Base-by-base conservation (phyloP, 495 filamentous ascomycete genomes). In the Aspergillus biplanus region DNA sequence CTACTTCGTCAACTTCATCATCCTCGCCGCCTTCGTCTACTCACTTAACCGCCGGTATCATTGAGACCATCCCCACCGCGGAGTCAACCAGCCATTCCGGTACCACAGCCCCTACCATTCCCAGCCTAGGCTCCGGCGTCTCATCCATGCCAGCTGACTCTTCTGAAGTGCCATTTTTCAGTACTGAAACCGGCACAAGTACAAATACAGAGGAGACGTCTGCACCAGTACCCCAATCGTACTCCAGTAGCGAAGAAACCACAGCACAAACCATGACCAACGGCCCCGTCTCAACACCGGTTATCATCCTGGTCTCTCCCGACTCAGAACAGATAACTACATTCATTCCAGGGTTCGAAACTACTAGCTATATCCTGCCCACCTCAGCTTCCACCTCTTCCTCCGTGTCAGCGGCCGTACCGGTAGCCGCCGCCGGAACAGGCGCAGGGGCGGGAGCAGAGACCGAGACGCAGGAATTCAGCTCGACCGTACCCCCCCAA, bases 61-160 rank as follows among this genome's bases (percentile, higher is more conserved):
- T 50, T 27, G 47, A 50, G 47, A 50, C 47, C 21, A n/a, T 50
- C 47, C 47, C 47, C 16, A 4, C n/a, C 47, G 47, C 47, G 27
- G 7, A 50, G 9, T 9, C 47, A 6, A 50, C n/a, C 47, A 3
- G 16, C 47, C 6, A 27, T 50, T 7, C 47, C 39, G 39, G 39
- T 50, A 50, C 47, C 3, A 27, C 27, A 18, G 13, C 47, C 21
- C 47, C 47, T 4, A 27, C 7, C 16, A 44, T 44, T n/a, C 21
- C 21, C 21, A 27, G 21, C 8, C 39, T 13, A 44, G 39, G n/a
- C 39, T 4, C 39, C 8, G 11, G 39, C 8, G n/a, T 44, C 5
- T 44, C n/a, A 11, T 15, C 39, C 11, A 44, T 44, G 39, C 4
- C 39, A 6, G n/a, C 39, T 44, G n/a, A 44, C 39, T 4, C 39